A percentile compares a stretch with the other conserved stretches of the same genome.
These are phyloP conservation scores for Aspergillus sp. DNA, from an alignment of 2,329 filamentous ascomycete genomes.

Conservation along the genomic window DNA sequence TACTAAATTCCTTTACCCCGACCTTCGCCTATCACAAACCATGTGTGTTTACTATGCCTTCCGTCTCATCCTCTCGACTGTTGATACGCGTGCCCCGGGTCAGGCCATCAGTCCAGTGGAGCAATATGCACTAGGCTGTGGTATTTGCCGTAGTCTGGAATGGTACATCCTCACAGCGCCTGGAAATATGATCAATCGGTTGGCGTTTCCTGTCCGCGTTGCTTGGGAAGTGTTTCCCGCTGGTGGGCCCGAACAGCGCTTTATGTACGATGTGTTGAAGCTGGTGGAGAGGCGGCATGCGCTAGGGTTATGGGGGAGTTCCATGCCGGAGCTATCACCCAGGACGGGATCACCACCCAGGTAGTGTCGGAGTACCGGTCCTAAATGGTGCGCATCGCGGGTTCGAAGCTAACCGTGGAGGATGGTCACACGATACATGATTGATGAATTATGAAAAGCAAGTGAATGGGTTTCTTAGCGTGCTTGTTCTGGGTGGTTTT, in stretches of 20 bases:
- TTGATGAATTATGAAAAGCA: background rate
- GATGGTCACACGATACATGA: background rate
- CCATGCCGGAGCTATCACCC: conserved; percentile 29
- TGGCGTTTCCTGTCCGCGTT: conserved; percentile 31
- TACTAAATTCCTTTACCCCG: conserved; percentile 27
- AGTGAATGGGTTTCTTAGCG: background rate
- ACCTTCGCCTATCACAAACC: conserved; percentile 29
- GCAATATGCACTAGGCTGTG: conserved; percentile 29
- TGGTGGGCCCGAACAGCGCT: conserved; percentile 24
- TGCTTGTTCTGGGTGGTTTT: background rate
- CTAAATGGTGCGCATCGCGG: too few species aligned
- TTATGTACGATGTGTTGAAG: conserved; percentile 26
- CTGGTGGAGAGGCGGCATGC: conserved; percentile 30
- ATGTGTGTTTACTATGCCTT: conserved; percentile 31
- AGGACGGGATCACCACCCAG: conserved; percentile 17
- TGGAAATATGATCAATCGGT: conserved; percentile 35
- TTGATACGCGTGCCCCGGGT: conserved; percentile 24
- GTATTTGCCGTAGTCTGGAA: conserved; percentile 30
- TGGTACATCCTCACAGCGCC: conserved; percentile 30
- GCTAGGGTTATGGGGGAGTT: conserved; percentile 29
- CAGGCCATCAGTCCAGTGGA: conserved; percentile 23
- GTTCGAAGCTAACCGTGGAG: too few species aligned
- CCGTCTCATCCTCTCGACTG: conserved; percentile 27
- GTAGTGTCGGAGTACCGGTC: background rate
- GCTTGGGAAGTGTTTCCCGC: conserved; percentile 33